Conservation (phyloP, 2,329 filamentous ascomycete species). For the Helotiales sp. region DNA sequence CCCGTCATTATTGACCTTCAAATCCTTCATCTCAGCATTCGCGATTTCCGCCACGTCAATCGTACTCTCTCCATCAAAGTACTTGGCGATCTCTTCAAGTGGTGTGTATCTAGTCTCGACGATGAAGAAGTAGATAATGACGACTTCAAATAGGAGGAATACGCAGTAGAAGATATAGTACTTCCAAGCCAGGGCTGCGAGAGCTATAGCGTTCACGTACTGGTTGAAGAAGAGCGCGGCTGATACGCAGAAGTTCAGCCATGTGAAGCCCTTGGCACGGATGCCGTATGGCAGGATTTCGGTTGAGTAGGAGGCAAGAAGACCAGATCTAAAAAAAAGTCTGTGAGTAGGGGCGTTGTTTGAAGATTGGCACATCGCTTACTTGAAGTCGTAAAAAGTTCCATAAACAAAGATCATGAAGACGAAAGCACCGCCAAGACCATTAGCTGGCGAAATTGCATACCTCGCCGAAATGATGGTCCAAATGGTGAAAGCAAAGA, state of each 20-base stretch:
- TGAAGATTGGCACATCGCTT: constrained; percentile 54
- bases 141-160: constrained; percentile 36
- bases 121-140: constrained; percentile 39
- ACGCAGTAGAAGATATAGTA: constrained; percentile 50
- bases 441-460: constrained; percentile 50
- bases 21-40: constrained; percentile 13
- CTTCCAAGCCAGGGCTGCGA: constrained; percentile 47
- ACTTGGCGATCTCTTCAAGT: constrained; percentile 50
- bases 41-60: constrained; percentile 20
- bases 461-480: constrained; percentile 52
- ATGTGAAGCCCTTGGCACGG: constrained; percentile 43
- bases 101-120: constrained; percentile 50
- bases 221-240: constrained; percentile 33
- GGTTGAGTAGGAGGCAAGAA: constrained; percentile 57
- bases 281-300: constrained; percentile 64
- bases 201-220: constrained; percentile 48
- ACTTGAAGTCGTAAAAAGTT: constrained; percentile 56
- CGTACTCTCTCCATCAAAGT: constrained; percentile 50
- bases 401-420: constrained; percentile 56
- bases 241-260: constrained; percentile 24
- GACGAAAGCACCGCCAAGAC: constrained; percentile 54
- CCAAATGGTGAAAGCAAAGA: constrained; percentile 39
- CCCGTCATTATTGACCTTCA: not conserved
- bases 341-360: constrained; percentile 54
- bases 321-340: constrained; percentile 56